Evolutionary conservation across 2,329 filamentous ascomycete genomes (phyloP).

Genomic region (Shiraia sp.): DNA sequence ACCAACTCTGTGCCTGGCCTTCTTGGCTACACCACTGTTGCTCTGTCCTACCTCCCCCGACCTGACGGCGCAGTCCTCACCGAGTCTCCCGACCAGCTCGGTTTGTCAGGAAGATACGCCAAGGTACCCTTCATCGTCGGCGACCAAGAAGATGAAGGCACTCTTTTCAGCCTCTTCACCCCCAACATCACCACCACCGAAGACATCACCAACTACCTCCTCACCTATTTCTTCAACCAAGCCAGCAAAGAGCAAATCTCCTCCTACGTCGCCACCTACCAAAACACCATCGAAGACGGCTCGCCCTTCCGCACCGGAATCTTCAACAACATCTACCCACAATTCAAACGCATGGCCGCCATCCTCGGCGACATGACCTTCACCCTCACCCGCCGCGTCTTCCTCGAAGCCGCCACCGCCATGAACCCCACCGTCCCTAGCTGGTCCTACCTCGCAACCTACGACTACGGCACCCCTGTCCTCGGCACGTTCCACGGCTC

Average conservation of each 20-base stretch:
- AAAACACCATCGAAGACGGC: slow-evolving; percentile 59
- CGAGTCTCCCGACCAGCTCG: slow-evolving; percentile 64
- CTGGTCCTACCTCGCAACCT: slow-evolving; percentile 78
- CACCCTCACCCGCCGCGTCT: slow-evolving; percentile 69
- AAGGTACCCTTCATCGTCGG: slow-evolving; percentile 69
- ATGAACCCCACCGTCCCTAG: slow-evolving; percentile 62
- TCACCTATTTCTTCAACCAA: slow-evolving; percentile 62
- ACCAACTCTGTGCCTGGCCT: slow-evolving; percentile 71
- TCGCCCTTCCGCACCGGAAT: slow-evolving; percentile 72
- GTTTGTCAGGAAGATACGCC: slow-evolving; percentile 58
- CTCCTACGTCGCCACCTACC: slow-evolving; percentile 66
- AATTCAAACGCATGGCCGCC: slow-evolving; percentile 76
- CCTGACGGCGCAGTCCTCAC: slow-evolving; percentile 69
- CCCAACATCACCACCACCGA: slow-evolving; percentile 66
- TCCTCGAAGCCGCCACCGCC: slow-evolving; percentile 56
- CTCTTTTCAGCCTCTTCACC: slow-evolving; percentile 72
- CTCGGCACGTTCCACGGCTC: slow-evolving; percentile 76
- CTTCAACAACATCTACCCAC: slow-evolving; percentile 73
- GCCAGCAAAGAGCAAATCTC: slow-evolving; percentile 58
- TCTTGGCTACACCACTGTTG: slow-evolving; percentile 68
- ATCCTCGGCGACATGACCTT: slow-evolving; percentile 77
- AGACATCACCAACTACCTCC: slow-evolving; percentile 65
- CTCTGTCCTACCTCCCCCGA: slow-evolving; percentile 73
- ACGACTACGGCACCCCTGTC: slow-evolving; percentile 71
- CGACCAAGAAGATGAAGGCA: slow-evolving; percentile 80